Evolutionary conservation across 2,329 filamentous ascomycete genomes (phyloP).

Genomic region (Macrophomina tecta): DNA sequence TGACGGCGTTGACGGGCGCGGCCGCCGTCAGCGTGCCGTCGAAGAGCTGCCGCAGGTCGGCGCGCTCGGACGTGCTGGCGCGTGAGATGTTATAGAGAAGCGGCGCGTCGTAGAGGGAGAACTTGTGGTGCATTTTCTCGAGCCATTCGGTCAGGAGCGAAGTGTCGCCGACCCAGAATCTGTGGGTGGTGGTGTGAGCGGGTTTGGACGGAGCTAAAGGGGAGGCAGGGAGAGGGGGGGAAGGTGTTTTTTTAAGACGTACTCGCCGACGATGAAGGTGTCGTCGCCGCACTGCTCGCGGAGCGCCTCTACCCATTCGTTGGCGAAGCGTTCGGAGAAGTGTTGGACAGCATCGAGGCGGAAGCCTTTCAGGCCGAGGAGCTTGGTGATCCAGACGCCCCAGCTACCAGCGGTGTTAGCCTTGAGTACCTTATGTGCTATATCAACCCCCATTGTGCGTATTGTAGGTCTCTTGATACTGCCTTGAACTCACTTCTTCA

Average conservation of each 20-base stretch:
- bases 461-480: neutral
- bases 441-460: too few species aligned
- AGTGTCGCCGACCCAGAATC: constrained; percentile 67
- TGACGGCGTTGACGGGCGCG: constrained; percentile 63
- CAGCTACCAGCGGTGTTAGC: constrained; percentile 57
- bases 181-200: neutral
- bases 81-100: constrained; percentile 68
- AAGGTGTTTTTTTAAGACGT: neutral
- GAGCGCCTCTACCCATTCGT: constrained; percentile 66
- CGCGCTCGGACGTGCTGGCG: neutral
- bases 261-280: constrained; percentile 71
- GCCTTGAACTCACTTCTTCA: constrained; percentile 47
- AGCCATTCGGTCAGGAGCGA: constrained; percentile 64
- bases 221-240: neutral
- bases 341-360: constrained; percentile 77
- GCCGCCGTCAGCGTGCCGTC: constrained; percentile 63
- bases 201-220: neutral
- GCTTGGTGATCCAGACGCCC: constrained; percentile 69
- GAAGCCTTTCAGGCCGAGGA: constrained; percentile 68
- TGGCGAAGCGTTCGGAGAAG: constrained; percentile 70
- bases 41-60: constrained; percentile 69
- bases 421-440: neutral
- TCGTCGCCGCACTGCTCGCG: constrained; percentile 56
- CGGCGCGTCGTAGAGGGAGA: constrained; percentile 70
- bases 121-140: constrained; percentile 61